These are phyloP conservation scores for Diaporthe velutina DNA, from an alignment of 2,329 filamentous ascomycete species.

Conservation along the genomic window DNA sequence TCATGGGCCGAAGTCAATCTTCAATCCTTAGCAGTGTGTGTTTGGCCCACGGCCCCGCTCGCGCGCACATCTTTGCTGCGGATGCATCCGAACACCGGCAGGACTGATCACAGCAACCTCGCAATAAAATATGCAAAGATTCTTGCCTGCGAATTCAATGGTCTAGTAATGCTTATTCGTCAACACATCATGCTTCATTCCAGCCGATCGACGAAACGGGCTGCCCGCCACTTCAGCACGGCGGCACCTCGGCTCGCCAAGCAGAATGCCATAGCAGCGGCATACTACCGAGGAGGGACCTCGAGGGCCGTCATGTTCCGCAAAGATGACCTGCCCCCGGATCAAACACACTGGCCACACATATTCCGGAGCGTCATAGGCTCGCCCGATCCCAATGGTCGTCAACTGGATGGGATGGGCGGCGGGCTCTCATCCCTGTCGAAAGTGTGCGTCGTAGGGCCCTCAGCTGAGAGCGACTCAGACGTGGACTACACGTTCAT, in stretches of 20 bases:
- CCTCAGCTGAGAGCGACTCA: too few relatives aligned
- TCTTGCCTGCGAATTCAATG: not conserved
- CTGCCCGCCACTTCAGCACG: not conserved
- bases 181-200: not conserved
- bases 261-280: slow-evolving; percentile 57
- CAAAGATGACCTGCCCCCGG: slow-evolving; percentile 62
- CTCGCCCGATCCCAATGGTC: too few relatives aligned
- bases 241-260: not conserved
- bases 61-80: not conserved
- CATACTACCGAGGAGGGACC: slow-evolving; percentile 77
- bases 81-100: not conserved
- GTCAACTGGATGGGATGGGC: too few relatives aligned
- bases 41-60: not conserved
- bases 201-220: not conserved
- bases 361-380: slow-evolving; percentile 49
- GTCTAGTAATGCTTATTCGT: not conserved
- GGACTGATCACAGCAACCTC: not conserved
- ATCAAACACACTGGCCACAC: slow-evolving; percentile 59
- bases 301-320: slow-evolving; percentile 75
- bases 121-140: not conserved
- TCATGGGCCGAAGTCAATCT: too few relatives aligned
- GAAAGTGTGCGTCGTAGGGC: too few relatives aligned
- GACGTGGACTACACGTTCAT: too few relatives aligned
- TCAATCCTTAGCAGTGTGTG: not conserved
- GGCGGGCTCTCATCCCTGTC: too few relatives aligned